Base-by-base conservation (phyloP, 257 asterid genomes). In the Gentiana straminea region DNA sequence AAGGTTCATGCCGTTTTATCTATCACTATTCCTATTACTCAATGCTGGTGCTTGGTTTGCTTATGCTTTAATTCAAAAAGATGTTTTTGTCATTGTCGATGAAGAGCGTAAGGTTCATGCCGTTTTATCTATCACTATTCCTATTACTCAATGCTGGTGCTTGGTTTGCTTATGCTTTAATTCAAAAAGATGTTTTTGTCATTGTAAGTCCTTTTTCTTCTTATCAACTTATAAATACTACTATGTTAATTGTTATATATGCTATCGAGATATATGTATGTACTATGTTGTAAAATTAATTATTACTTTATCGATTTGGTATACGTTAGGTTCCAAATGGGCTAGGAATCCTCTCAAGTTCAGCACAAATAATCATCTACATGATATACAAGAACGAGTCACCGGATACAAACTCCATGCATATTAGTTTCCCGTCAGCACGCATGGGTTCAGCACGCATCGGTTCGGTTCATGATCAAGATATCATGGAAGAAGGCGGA, bases 41-140 rank as follows among this genome's bases (percentile, higher is more conserved):
- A 66, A 66, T 45, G 71, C 66, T 3, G 71, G 61, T 32, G 51
- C 59, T 35, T 60, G 71, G 66, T 52, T 64, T 45, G 48, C 45
- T 43, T 50, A 41, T 68, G 63, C 47, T 7, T 8, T 68, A 11
- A 49, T 57, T 54, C 61, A 58, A 33, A 11, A 2, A 37, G 57
- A 55, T 33, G 38, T 35, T 34, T 55, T 7, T n/a, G 24, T 54
- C 49, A 39, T 67, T 35, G 70, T 52, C n/a, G n/a, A n/a, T n/a
- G n/a, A n/a, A n/a, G n/a, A 52, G 61, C 49, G 66, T 59, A 13
- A 36, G 60, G 48, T 47, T 44, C 51, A 66, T 60, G 65, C 71
- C 71, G 38, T 66, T 59, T 49, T 41, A 47, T 49, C 46, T 60
- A 6, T 66, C 71, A 13, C 33, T 66, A 24, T 59, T 49, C 47